Percentiles rank a stretch among this genome's conserved stretches.
Evolutionary conservation across 345 rosid species (phyloP).

Genomic region (Fremontodendron californicum): DNA sequence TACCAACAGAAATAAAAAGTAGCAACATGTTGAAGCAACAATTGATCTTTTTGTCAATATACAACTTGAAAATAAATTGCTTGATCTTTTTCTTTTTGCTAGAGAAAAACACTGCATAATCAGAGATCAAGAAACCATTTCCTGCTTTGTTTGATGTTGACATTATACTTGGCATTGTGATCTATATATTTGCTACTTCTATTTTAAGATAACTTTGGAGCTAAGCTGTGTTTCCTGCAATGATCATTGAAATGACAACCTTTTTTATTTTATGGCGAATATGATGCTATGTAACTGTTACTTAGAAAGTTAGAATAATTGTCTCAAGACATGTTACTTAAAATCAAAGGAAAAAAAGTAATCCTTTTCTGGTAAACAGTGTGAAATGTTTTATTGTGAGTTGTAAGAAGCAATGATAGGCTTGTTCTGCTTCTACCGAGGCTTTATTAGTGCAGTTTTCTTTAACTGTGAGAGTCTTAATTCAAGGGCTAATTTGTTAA

Average conservation of each 20-base stretch:
- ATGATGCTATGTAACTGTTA: background rate
- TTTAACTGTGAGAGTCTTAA: no score
- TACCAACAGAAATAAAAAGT: background rate
- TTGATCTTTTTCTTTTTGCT: background rate
- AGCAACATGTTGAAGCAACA: background rate
- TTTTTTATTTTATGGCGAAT: background rate
- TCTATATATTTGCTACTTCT: background rate
- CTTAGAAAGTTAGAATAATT: no score
- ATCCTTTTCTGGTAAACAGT: background rate
- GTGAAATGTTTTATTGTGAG: background rate
- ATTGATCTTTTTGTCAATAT: background rate
- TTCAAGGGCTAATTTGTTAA: no score
- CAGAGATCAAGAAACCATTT: background rate
- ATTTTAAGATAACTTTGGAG: background rate
- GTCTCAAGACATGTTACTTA: background rate
- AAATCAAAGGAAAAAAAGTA: background rate
- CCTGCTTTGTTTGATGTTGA: background rate
- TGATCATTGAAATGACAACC: background rate
- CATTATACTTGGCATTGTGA: background rate
- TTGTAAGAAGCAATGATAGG: background rate
- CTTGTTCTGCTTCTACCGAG: background rate
- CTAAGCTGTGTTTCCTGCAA: background rate
- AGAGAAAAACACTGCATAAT: background rate
- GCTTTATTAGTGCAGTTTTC: no score
- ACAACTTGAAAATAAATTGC: background rate